phyloP scores from a whole-genome alignment of 2,329 filamentous ascomycete species.

The Ilyonectria destructans region DNA sequence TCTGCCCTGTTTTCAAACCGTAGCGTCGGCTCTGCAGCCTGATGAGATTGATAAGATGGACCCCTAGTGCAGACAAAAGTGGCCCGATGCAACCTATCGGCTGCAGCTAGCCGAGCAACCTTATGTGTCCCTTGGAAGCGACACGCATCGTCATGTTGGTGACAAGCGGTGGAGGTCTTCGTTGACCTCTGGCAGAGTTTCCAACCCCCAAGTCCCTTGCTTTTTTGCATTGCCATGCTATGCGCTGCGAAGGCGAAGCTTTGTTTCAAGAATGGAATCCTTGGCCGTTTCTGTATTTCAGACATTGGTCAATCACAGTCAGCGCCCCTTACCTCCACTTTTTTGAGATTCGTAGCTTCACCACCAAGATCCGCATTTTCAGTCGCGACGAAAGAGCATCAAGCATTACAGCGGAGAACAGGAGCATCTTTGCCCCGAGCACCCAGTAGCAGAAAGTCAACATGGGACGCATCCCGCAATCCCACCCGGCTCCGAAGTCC shows the following conservation, averaged over 20 bases:
- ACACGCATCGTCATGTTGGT: not conserved
- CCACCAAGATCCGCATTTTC: not conserved
- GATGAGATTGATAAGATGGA: constrained; percentile 47
- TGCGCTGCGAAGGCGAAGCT: not conserved
- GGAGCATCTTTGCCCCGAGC: not conserved
- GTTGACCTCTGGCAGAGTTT: not conserved
- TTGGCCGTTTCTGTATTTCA: constrained; percentile 13
- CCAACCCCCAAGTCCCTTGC: not conserved
- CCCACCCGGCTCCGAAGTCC: not conserved
- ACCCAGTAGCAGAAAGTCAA: not conserved
- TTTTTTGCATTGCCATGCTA: not conserved
- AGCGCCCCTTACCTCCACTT: constrained; percentile 2
- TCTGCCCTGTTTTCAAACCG: constrained; percentile 7
- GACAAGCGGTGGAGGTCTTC: not conserved
- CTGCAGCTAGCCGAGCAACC: not conserved
- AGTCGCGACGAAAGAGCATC: not conserved
- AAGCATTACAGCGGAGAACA: not conserved
- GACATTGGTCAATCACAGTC: constrained; percentile 10
- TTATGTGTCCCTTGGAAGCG: not conserved
- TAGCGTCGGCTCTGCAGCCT: not conserved
- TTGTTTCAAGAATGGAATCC: not conserved
- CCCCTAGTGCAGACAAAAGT: constrained; percentile 28
- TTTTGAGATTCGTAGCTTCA: constrained; percentile 5
- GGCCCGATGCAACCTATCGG: not conserved
- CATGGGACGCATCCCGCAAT: not conserved